These are phyloP conservation scores for Hymenoscyphus scutula DNA, from an alignment of 2,329 filamentous ascomycete species.

Conservation along the genomic window DNA sequence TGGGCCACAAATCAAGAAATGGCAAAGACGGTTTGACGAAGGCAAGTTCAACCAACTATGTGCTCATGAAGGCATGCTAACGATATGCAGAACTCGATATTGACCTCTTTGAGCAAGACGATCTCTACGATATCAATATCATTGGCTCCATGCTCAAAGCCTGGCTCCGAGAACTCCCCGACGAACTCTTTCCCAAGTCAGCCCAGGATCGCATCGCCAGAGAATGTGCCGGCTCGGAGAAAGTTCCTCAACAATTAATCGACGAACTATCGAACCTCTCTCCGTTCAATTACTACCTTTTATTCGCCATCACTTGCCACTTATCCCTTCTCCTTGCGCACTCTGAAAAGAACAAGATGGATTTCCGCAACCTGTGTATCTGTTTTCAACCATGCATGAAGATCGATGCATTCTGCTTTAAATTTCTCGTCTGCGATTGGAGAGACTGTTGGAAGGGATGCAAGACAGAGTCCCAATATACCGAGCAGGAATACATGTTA, in stretches of 20 bases:
- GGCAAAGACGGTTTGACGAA: conserved; percentile 87
- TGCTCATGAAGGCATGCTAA: conserved; percentile 17
- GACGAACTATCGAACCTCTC: conserved; percentile 93
- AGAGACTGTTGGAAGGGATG: conserved; percentile 96
- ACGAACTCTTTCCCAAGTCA: conserved; percentile 85
- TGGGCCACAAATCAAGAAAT: conserved; percentile 86
- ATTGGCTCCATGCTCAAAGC: conserved; percentile 95
- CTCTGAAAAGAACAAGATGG: conserved; percentile 97
- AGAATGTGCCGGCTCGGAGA: conserved; percentile 75
- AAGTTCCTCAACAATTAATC: conserved; percentile 79
- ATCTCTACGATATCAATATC: conserved; percentile 94
- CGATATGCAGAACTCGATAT: conserved; percentile 70
- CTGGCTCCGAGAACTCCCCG: conserved; percentile 91
- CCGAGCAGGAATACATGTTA: conserved; percentile 64
- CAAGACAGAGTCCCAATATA: conserved; percentile 79
- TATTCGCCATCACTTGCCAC: conserved; percentile 96
- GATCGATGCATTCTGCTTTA: conserved; percentile 92
- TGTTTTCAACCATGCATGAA: conserved; percentile 98
- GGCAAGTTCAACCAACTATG: conserved; percentile 47
- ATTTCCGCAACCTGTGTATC: conserved; percentile 91
- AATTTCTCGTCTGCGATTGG: conserved; percentile 93
- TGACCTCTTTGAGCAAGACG: conserved; percentile 81
- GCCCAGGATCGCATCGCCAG: conserved; percentile 77
- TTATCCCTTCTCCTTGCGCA: conserved; percentile 88
- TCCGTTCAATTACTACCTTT: conserved; percentile 94